Evolutionary conservation across 164 flowering plant species (phyloP).

Genomic region (Nymphaea colorata): DNA sequence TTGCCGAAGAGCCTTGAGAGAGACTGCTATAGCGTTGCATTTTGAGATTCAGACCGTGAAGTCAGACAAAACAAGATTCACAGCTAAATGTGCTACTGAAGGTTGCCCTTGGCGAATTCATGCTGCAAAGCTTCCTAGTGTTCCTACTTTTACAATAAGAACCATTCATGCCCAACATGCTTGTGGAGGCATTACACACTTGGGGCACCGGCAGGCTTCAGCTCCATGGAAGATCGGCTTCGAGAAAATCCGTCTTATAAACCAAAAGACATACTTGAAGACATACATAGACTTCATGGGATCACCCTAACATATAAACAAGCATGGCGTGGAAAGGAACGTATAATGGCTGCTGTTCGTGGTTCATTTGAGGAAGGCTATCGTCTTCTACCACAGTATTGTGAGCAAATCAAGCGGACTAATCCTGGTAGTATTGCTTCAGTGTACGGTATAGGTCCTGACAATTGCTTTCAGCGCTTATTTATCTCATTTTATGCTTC

Average conservation of each 20-base stretch:
- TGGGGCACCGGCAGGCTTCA: conserved; percentile 93
- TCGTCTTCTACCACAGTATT: conserved; percentile 70
- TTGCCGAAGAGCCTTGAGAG: conserved; percentile 82
- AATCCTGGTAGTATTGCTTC: conserved; percentile 86
- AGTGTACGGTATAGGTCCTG: conserved; percentile 58
- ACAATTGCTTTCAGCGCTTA: conserved; percentile 72
- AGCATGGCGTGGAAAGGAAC: conserved; percentile 94
- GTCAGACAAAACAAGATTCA: conserved; percentile 90
- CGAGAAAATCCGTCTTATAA: conserved; percentile 75
- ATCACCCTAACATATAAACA: conserved; percentile 86
- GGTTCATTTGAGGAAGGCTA: conserved; percentile 94
- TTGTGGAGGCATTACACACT: conserved; percentile 79
- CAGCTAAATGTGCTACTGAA: conserved; percentile 21
- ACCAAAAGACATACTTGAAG: conserved; percentile 88
- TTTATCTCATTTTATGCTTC: conserved; percentile 89
- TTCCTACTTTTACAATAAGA: conserved; percentile 67
- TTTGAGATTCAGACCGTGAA: conserved; percentile 92
- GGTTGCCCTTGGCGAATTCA: conserved; percentile 97
- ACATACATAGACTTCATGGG: conserved; percentile 79
- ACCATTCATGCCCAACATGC: conserved; percentile 67
- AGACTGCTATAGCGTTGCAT: conserved; percentile 82
- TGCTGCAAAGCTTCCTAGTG: conserved; percentile 88
- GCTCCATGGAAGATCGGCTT: conserved; percentile 64
- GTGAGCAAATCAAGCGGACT: conserved; percentile 72
- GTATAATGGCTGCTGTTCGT: conserved; percentile 88